phyloP scores from a whole-genome alignment of 345 rosid genomes.

The Eucalyptus melliodora region DNA sequence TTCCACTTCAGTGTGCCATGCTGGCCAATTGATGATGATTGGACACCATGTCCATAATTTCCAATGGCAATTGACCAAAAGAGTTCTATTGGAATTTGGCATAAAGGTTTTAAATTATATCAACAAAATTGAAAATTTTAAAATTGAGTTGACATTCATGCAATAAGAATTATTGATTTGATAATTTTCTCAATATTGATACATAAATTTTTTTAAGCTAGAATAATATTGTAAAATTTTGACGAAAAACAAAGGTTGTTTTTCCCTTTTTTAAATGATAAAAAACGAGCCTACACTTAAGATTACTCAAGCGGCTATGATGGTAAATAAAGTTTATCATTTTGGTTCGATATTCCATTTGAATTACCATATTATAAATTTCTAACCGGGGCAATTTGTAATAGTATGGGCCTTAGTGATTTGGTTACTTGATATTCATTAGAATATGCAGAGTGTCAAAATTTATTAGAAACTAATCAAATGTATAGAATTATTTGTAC shows the following conservation, averaged over 20 bases:
- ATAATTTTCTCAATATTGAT: background rate
- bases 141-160: background rate
- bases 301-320: no score
- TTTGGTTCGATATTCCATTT: no score
- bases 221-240: background rate
- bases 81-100: background rate
- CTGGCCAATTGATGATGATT: background rate
- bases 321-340: no score
- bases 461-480: no score
- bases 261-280: background rate
- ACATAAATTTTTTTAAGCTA: background rate
- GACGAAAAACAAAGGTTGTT: background rate
- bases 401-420: no score
- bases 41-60: background rate
- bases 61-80: background rate
- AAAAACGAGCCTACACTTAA: no score
- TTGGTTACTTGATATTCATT: no score
- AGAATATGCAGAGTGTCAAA: no score
- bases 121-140: accelerated
- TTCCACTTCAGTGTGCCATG: background rate
- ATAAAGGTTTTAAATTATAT: background rate
- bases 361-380: no score
- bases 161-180: background rate
- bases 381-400: no score
- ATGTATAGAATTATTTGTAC: no score